A percentile compares a stretch with the other conserved stretches of the same genome.
Conservation (phyloP, 2,329 filamentous ascomycete genomes). For the Thelonectria olida region DNA sequence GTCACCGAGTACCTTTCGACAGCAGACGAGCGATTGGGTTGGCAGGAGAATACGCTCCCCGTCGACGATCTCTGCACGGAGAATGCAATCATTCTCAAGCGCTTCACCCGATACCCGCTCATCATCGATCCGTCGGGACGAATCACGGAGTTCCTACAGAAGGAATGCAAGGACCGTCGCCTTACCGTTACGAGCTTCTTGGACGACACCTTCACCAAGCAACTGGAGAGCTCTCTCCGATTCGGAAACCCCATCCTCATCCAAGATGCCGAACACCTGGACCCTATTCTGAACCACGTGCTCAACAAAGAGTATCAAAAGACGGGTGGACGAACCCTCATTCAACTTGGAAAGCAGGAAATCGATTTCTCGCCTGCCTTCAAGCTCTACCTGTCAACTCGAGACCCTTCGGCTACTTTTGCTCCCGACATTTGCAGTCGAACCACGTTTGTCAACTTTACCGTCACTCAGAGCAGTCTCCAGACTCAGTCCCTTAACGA, state of each 20-base stretch:
- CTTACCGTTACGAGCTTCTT: slow-evolving; percentile 98
- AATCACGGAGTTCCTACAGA: slow-evolving; percentile 93
- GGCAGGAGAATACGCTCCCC: slow-evolving; percentile 93
- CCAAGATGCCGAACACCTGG: slow-evolving; percentile 95
- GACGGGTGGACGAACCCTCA: slow-evolving; percentile 96
- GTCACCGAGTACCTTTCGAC: slow-evolving; percentile 97
- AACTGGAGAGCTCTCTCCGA: slow-evolving; percentile 93
- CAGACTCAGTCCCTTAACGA: slow-evolving; percentile 98
- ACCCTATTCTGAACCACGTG: slow-evolving; percentile 97
- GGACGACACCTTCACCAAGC: slow-evolving; percentile 97
- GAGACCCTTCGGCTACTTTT: slow-evolving; percentile 95
- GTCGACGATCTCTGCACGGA: slow-evolving; percentile 98
- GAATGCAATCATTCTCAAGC: slow-evolving; percentile 95
- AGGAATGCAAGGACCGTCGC: slow-evolving; percentile 91
- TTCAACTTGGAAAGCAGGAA: slow-evolving; percentile 97
- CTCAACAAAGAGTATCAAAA: slow-evolving; percentile 99
- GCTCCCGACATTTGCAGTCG: slow-evolving; percentile 97
- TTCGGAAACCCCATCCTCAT: slow-evolving; percentile 99
- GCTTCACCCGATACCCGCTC: slow-evolving; percentile 97
- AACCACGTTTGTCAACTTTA: slow-evolving; percentile 99
- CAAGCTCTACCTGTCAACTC: slow-evolving; percentile 92
- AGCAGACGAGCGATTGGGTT: slow-evolving; percentile 91
- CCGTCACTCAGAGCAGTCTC: slow-evolving; percentile 97
- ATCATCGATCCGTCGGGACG: slow-evolving; percentile 98
- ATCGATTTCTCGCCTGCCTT: slow-evolving; percentile 99